These are phyloP conservation scores for Melampsora americana DNA, from an alignment of 1,284 basidiomycete species.

Conservation along the genomic window DNA sequence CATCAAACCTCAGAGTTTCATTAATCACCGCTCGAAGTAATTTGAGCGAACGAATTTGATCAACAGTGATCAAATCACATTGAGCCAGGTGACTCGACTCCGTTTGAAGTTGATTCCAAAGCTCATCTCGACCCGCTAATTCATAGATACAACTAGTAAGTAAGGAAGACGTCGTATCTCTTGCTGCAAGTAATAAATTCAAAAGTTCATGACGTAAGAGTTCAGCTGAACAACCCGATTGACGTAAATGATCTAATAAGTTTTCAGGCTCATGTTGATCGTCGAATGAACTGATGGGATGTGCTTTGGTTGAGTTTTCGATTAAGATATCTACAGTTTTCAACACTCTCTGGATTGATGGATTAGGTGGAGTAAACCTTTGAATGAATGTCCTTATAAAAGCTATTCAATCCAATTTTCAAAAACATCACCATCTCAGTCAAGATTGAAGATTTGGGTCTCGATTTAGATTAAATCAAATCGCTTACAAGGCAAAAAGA, in stretches of 20 bases:
- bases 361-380: background rate
- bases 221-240: conserved; percentile 35
- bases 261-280: conserved; percentile 12
- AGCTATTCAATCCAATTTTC: background rate
- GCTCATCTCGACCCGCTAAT: conserved; percentile 58
- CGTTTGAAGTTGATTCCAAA: conserved; percentile 63
- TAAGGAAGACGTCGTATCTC: conserved; percentile 65
- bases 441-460: no score
- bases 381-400: background rate
- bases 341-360: conserved; percentile 20
- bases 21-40: conserved; percentile 69
- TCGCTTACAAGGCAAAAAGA: background rate
- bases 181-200: conserved; percentile 67
- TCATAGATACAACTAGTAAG: conserved; percentile 67
- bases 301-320: background rate
- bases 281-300: background rate
- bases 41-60: conserved; percentile 27
- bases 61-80: background rate
- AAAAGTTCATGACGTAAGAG: conserved; percentile 68
- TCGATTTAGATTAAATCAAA: background rate
- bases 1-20: conserved; percentile 59
- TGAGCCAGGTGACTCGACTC: conserved; percentile 54
- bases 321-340: conserved; percentile 21
- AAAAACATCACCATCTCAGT: no score
- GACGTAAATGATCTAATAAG: conserved; percentile 33